A percentile compares a stretch with the other conserved stretches of the same genome.
Evolutionary conservation across 148 eudicot species (phyloP).

Genomic region (Dianthus caryophyllus): DNA sequence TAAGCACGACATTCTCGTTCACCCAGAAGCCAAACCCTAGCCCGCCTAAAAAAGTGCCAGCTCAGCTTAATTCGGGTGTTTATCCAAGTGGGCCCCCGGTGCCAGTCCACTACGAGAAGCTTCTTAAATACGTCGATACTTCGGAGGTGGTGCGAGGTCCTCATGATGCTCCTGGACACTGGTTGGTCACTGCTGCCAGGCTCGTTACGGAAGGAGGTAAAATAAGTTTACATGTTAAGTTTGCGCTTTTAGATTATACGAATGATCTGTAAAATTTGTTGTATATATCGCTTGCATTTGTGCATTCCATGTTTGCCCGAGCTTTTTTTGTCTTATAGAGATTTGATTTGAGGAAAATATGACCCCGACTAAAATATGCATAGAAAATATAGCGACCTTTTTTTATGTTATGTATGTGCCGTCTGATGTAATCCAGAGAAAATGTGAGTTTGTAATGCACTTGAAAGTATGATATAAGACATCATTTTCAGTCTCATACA

Average conservation of each 20-base stretch:
- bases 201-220: conserved; percentile 73
- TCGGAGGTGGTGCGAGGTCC: conserved; percentile 79
- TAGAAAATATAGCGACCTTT: conserved; percentile 1
- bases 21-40: conserved; percentile 46
- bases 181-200: conserved; percentile 89
- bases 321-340: neutral
- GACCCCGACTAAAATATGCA: conserved; percentile 18
- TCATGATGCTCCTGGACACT: conserved; percentile 85
- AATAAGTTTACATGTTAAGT: conserved; percentile 78
- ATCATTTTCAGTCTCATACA: neutral
- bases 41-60: conserved; percentile 58
- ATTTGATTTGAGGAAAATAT: conserved; percentile 7
- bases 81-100: conserved; percentile 89
- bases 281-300: conserved; percentile 20
- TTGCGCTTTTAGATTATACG: conserved; percentile 67
- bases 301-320: conserved; percentile 4
- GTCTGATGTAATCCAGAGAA: neutral
- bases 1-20: conserved; percentile 77
- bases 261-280: conserved; percentile 31
- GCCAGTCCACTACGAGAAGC: conserved; percentile 53
- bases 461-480: neutral
- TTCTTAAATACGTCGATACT: conserved; percentile 62
- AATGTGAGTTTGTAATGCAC: conserved; percentile 3
- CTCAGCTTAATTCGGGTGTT: conserved; percentile 74
- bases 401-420: neutral